Evolutionary conservation across 2,329 filamentous ascomycete genomes (phyloP), one percentile per base, ranked within the genome.

Genomic region (Chrysosporium keratinophilum): DNA sequence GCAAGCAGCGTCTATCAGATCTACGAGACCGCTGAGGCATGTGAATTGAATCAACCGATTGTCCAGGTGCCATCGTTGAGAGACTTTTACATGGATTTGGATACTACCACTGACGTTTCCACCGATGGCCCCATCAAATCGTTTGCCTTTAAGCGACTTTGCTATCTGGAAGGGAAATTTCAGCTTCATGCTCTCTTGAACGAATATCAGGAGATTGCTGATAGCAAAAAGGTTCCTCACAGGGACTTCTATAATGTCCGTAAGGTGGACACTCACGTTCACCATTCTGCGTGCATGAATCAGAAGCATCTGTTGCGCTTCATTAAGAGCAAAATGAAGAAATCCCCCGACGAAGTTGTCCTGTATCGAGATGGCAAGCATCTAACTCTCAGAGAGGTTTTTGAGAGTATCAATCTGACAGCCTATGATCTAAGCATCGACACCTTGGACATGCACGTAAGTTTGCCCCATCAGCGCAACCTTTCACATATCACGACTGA

Each of bases 281-380:
- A 98, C 67, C 93, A 98, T 70, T 98, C 93, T 14, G 93, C 93
- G 20, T 98, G 93, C 69, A 98, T 98, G 93, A 98, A 98, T 67
- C 93, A 98, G 71, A 98, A 98, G 72, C 93, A 98, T 78, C 74
- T 98, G 54, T 76, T 98, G 57, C 88, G 93, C 52, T 98, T 98
- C 71, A 98, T 98, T 76, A 98, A 98, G 73, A 95, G 89, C 72
- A 98, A 98, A 74, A 96, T 98, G 88, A 97, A 96, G 79, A 98
- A 95, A 71, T 93, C 81, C 15, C 89, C 90, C 0, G 87, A 97
- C 64, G 93, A 98, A 72, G 82, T 93, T 33, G 93, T 98, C 5
- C 79, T 98, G 43, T 94, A 83, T 69, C 81, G 93, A 65, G 93
- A 98, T 68, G 91, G 87, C 56, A 95, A 91, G 69, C 82, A 95